Conservation (phyloP, 2,329 filamentous ascomycete species). For the Catunica adiposa region DNA sequence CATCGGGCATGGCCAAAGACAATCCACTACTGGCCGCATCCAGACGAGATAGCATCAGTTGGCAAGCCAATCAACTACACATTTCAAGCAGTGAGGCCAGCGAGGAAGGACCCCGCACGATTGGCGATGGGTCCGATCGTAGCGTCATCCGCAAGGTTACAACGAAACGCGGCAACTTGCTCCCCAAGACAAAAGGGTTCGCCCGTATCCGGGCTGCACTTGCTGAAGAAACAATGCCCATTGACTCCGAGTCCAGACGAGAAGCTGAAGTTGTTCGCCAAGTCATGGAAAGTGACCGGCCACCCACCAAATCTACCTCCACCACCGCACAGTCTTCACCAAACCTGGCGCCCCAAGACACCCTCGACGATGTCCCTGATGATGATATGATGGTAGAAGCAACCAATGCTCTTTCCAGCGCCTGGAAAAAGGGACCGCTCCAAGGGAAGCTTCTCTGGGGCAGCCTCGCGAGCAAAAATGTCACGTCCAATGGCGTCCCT, state of each 20-base stretch:
- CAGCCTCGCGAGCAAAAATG: conserved; percentile 17
- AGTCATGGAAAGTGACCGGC: conserved; percentile 74
- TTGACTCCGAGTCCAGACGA: conserved; percentile 74
- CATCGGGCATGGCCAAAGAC: conserved; percentile 29
- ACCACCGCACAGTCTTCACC: conserved; percentile 53
- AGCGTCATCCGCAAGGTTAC: conserved; percentile 71
- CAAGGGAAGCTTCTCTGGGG: conserved; percentile 13
- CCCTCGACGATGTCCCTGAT: conserved; percentile 52
- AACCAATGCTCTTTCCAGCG: conserved; percentile 28
- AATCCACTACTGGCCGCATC: conserved; percentile 28
- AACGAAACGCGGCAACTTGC: conserved; percentile 70
- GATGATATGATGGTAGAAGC: conserved; percentile 49
- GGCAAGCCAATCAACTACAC: conserved; percentile 77
- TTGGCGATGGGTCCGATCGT: conserved; percentile 48
- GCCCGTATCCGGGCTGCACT: conserved; percentile 81
- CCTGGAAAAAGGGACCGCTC: conserved; percentile 10
- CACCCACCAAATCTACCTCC: conserved; percentile 29
- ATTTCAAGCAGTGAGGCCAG: conserved; percentile 54
- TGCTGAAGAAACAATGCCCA: conserved; percentile 69
- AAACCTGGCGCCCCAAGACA: conserved; percentile 44
- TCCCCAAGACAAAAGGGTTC: conserved; percentile 96
- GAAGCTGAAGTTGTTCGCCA: conserved; percentile 94
- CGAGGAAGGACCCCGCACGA: conserved; percentile 52
- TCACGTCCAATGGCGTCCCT: conserved; percentile 17
- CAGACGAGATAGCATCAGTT: conserved; percentile 73